Conservation (phyloP, 2,329 filamentous ascomycete species). For the Aspergillus hortae region DNA sequence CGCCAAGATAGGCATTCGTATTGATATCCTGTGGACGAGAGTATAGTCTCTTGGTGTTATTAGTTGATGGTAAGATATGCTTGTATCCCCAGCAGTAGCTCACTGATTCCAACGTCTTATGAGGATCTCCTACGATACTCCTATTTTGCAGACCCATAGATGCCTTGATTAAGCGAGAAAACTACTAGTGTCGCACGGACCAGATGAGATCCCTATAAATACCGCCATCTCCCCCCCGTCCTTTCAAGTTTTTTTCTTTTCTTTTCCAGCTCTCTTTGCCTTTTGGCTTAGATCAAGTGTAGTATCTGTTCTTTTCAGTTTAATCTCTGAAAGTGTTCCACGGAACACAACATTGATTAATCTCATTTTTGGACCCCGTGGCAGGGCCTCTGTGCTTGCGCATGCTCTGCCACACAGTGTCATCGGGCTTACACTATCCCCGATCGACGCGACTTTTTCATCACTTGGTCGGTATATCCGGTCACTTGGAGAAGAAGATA, state of each 20-base stretch:
- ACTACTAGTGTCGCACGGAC: conserved; percentile 14
- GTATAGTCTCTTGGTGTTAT: no score
- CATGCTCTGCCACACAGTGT: conserved; percentile 65
- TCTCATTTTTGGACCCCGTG: conserved; percentile 67
- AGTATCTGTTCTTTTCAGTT: conserved; percentile 97
- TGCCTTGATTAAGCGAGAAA: not conserved
- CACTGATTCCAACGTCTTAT: no score
- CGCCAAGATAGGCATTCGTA: no score
- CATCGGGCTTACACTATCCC: conserved; percentile 72
- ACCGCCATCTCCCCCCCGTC: conserved; percentile 10
- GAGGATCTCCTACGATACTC: no score
- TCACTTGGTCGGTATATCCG: conserved; percentile 53
- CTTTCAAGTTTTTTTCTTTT: conserved; percentile 38
- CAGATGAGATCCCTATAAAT: conserved; percentile 23
- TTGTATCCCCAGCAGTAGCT: no score
- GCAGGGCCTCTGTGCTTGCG: conserved; percentile 68
- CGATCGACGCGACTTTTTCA: conserved; percentile 70
- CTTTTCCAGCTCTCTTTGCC: conserved; percentile 50
- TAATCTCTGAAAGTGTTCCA: conserved; percentile 86
- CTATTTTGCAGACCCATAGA: not conserved
- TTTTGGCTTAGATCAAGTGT: conserved; percentile 83
- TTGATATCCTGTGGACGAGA: no score
- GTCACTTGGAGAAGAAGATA: conserved; percentile 55
- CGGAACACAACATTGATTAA: conserved; percentile 72
- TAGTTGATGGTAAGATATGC: no score